phyloP scores from a whole-genome alignment of 305 asterid genomes.

The Petunia hybrid region DNA sequence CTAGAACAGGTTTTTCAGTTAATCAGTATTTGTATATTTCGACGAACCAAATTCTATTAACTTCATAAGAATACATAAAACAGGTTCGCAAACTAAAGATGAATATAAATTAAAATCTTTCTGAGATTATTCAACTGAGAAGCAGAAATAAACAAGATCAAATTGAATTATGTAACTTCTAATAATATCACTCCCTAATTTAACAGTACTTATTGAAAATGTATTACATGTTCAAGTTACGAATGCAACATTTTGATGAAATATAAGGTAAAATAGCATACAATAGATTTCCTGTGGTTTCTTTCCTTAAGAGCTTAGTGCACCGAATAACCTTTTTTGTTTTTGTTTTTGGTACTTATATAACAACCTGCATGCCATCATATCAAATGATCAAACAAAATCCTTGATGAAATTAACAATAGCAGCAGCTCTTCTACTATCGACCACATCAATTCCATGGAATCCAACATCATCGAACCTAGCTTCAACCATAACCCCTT shows the following conservation, averaged over 20 bases:
- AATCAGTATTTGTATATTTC: not conserved
- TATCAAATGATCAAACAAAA: conserved; percentile 55
- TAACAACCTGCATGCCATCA: too few relatives aligned
- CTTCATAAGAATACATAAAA: not conserved
- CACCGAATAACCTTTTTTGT: too few relatives aligned
- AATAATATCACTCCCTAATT: not conserved
- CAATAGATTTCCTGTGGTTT: too few relatives aligned
- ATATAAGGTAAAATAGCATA: not conserved
- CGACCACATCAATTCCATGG: conserved; percentile 72
- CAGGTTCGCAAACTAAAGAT: not conserved
- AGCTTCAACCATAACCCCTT: conserved; percentile 76
- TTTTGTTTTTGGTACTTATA: too few relatives aligned
- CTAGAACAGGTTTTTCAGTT: too few relatives aligned
- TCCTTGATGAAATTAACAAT: conserved; percentile 61
- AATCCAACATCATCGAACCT: conserved; percentile 75
- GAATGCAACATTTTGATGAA: not conserved
- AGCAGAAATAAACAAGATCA: not conserved
- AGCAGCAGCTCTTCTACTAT: conserved; percentile 60
- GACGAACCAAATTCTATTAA: not conserved
- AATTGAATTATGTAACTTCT: not conserved
- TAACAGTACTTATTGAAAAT: not conserved
- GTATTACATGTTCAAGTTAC: not conserved
- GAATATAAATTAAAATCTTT: not conserved
- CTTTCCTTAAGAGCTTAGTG: not conserved
- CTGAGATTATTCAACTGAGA: not conserved